These are phyloP conservation scores for Elsinoe arachidis DNA, from an alignment of 2,329 filamentous ascomycete genomes.

Conservation along the genomic window DNA sequence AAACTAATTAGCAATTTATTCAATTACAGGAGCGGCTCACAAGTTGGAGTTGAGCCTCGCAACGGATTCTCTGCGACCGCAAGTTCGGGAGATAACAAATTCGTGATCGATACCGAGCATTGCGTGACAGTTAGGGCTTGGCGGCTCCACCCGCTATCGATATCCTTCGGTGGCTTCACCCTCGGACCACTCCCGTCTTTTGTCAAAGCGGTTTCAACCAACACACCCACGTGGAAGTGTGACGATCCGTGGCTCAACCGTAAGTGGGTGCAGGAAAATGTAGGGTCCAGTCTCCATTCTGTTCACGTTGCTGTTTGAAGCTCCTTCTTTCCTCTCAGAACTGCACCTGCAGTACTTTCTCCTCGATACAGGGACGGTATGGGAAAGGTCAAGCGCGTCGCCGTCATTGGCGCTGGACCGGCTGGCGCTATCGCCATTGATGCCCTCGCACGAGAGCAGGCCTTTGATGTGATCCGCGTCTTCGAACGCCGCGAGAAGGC, in stretches of 20 bases:
- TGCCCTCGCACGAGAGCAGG: conserved; percentile 50
- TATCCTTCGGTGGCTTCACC: not conserved
- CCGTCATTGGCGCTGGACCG: conserved; percentile 54
- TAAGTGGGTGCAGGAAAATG: not conserved
- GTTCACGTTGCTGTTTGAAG: not conserved
- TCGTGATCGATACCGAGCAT: not conserved
- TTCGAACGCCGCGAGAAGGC: conserved; percentile 53
- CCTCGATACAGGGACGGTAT: not conserved
- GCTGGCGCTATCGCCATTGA: conserved; percentile 53
- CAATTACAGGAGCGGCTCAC: too few species aligned
- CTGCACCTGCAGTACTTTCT: not conserved
- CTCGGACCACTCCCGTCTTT: not conserved
- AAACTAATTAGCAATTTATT: too few species aligned
- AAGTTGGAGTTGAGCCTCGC: too few species aligned
- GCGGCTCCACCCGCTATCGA: not conserved
- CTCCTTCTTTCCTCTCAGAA: not conserved
- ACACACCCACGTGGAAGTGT: not conserved
- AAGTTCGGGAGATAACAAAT: not conserved
- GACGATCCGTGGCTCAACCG: not conserved
- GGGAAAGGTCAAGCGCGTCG: conserved; percentile 33
- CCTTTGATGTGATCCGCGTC: conserved; percentile 51
- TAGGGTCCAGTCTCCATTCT: not conserved
- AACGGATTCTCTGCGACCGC: too few species aligned
- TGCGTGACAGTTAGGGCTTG: not conserved
- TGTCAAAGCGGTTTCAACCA: not conserved